Evolutionary conservation across 768 basidiomycete species (phyloP), one percentile per base, ranked within the genome.

Genomic region (Pholiota microspora): DNA sequence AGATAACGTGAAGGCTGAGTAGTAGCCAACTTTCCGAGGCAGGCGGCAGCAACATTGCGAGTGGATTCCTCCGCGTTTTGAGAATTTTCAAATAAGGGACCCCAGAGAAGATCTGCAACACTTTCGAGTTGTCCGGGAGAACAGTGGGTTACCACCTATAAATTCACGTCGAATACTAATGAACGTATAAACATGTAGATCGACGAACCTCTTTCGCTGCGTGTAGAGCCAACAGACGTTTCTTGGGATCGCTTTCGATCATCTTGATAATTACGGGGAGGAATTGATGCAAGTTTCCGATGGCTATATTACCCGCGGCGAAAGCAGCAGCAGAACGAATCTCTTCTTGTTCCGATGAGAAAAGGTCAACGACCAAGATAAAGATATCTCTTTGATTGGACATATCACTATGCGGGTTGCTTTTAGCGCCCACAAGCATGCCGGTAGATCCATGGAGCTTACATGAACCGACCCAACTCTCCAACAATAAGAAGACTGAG

Each of bases 241-340:
- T 93, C 71, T 87, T 85, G 8, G 82, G 77, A 65, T 94, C 86
- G 9, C 75, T 80, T 70, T 92, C 79, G 40, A 89, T 78, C 60
- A 92, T 79, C 62, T 86, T 85, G 60, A 97, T 82, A 59, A 98
- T 89, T 4, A 78, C 77, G 24, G 94, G 93, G 3, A 98, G 77
- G 81, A 94, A 97, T 63, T 86, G 82, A 10, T 85, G 83, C 21
- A 95, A 76, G 63, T 93, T 96, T 4, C 97, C 97, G 35, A 98
- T 95, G 10, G 95, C 92, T 47, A 99, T 91, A 67, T 98, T 98
- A 32, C 95, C 94, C 89, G 91, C 91, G 48, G 97, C 92, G 63
- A 98, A 98, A 0, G 97, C 93, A 31, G 96, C 95, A 31, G 95
- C 92, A 29, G 90, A 83, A 42, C 94, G 81, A 12, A 93, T 78